Base-by-base conservation (phyloP, 495 filamentous ascomycete genomes). In the Talaromyces adpressus region DNA sequence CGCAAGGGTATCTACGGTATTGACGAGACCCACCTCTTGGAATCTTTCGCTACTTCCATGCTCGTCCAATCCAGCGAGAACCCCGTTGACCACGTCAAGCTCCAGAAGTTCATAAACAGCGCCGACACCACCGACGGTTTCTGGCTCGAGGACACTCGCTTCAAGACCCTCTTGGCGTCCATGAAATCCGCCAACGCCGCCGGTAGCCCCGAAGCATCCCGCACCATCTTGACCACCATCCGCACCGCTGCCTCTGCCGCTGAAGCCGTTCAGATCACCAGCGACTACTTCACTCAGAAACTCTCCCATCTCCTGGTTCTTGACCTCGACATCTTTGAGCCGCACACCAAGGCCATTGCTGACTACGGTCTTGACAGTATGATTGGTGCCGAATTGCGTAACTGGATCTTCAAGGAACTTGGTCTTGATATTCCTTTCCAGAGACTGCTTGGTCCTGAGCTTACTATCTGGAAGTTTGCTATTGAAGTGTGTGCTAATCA, bases 331-430 rank as follows among this genome's bases (percentile, higher is more conserved):
- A n/a, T 63, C 11, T 57, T 71, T 34, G 68, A 69, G 14, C 29
- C 52, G 16, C 16, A 62, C 27, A 39, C n/a, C 20, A 62, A 57
- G 27, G 20, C 73, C 0, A 63, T 82, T 29, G 73, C 70, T 4
- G 58, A 53, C 12, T 81, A 77, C 57, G 79, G 79, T 20, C 36
- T 82, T 16, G 79, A 83, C 63, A 77, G 71, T 64, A 77, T 82
- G 80, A 72, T 80, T 54, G 76, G 70, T 20, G 73, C 75, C 1
- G 81, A 83, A 69, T 61, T 83, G 56, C 62, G 79, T 20, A 79
- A 69, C 16, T 82, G 79, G 81, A 61, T 79, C 23, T 79, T 78
- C 68, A 76, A 79, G 71, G 72, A 77, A 63, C 73, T 71, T 45
- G 63, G 66, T 8, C 32, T 80, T 18, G 74, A 81, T 59, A 67